These are phyloP conservation scores for Craterostigma plantagineum DNA, from an alignment of 257 asterid species.

Conservation along the genomic window DNA sequence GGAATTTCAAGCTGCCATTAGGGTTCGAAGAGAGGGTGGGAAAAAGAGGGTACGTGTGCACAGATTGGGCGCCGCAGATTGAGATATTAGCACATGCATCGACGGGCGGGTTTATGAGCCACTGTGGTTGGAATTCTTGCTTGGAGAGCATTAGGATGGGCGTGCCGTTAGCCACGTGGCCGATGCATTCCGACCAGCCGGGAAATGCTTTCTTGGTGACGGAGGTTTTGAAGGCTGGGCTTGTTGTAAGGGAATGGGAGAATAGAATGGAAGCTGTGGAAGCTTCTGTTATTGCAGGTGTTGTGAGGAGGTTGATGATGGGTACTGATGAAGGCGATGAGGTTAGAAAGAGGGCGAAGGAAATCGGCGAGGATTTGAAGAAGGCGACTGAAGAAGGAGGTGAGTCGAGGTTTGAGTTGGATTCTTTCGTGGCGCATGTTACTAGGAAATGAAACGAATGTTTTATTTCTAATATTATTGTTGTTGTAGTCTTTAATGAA, in stretches of 20 bases:
- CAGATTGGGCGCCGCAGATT: conserved; percentile 36
- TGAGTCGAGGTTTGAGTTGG: neutral
- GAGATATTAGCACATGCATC: no score
- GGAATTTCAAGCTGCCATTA: no score
- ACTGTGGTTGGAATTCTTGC: no score
- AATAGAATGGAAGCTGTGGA: neutral
- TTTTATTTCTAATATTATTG: no score
- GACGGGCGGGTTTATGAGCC: no score
- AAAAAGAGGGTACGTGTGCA: no score
- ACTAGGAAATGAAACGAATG: no score
- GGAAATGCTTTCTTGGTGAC: neutral
- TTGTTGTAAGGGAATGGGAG: neutral
- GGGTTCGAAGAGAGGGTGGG: no score
- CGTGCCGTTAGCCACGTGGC: neutral
- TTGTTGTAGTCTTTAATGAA: no score
- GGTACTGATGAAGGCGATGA: neutral
- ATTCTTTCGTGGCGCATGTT: neutral
- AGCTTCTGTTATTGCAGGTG: neutral
- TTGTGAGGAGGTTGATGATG: neutral
- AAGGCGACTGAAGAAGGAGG: neutral
- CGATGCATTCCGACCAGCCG: neutral
- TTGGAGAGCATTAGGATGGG: no score
- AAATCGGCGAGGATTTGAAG: neutral
- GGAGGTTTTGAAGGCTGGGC: neutral
- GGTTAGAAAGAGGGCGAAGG: neutral